Base-by-base conservation (phyloP, 106 monocot species). In the Agapanthus africanus region DNA sequence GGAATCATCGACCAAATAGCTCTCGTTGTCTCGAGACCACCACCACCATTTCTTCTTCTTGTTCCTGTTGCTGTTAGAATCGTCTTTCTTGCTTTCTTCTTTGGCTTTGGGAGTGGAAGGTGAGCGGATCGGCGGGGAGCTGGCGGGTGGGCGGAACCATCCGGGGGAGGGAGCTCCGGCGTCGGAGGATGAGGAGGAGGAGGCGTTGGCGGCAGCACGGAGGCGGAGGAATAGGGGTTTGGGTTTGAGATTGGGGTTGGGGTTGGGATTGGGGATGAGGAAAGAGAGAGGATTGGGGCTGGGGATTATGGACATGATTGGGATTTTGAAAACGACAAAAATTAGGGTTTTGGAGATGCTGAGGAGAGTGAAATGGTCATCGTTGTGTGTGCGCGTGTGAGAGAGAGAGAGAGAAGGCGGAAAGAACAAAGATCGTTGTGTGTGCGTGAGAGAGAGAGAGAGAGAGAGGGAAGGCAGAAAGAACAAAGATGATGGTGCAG, bases 21-120 rank as follows among this genome's bases (percentile, higher is more conserved):
- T 92, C 74, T 92, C 85, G 49, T 75, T 57, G 30, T 92, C 78
- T 1, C 75, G 21, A 1, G 93, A 87, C 93, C 93, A 94, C 94
- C 94, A 89, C 79, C 75, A 86, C 93, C 93, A 93, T 68, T 78
- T 77, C 40, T 74, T 78, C 66, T 50, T 78, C 67, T 76, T 81
- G 78, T 74, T 83, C 59, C 60, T 74, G 32, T 70, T 75, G 7
- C 70, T n/a, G n/a, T n/a, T 73, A n/a, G n/a, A n/a, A n/a, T n/a
- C n/a, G n/a, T n/a, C n/a, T 26, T 60, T 34, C 33, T 57, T 42
- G 6, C 38, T 39, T 37, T 73, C 69, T 56, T 84, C 84, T 38
- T 63, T 75, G 10, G 85, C 93, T 28, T 79, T 83, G 40, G 83
- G 67, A 15, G 72, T 28, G 16, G 59, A 52, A 38, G 39, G 47